Base-by-base conservation (phyloP, 192 early-diverging fungal species). In the Rhizoclosmatium globosum region DNA sequence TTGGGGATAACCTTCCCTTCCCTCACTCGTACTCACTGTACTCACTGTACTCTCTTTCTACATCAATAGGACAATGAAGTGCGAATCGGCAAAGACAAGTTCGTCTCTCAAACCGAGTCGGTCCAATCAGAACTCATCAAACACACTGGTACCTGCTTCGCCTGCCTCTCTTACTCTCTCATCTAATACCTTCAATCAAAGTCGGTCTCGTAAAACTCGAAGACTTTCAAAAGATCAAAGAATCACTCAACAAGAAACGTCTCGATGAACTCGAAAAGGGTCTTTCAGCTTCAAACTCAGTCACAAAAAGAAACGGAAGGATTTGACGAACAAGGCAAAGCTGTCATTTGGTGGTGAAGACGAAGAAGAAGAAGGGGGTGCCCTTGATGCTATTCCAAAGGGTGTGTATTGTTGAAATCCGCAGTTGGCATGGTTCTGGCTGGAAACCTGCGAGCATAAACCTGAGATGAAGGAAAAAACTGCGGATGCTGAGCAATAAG, bases 151-250 rank as follows among this genome's bases (percentile, higher is more conserved):
- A 46, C 21, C 3, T 11, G 2, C 17, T 31, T 48, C n/a, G 21
- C 48, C 3, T 48, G 11, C 53, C 15, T 6, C 50, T 56, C 48
- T 4, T 53, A 19, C 3, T 61, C 70, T 48, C 50, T 56, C 17
- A 1, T 17, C 58, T 4, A 61, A 74, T 6, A 17, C 15, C 45
- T 44, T 66, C 15, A n/a, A 44, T 23, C 2, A 7, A 38, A 76
- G 89, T 97, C 57, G 97, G 97, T 53, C 85, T 98, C 41, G 95
- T 97, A 1, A 86, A 93, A 71, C 86, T 97, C 41, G 92, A 94
- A 70, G 96, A 98, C 62, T 98, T 97, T 74, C 92, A 94, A 59
- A 90, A 94, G 62, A 97, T 96, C 68, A 85, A 92, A 46, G 90
- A 91, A 72, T 89, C 92, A 47, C 81, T 97, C 2, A 93, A 98